Base-by-base conservation (phyloP, 768 basidiomycete species). In the Russula dissimulans region DNA sequence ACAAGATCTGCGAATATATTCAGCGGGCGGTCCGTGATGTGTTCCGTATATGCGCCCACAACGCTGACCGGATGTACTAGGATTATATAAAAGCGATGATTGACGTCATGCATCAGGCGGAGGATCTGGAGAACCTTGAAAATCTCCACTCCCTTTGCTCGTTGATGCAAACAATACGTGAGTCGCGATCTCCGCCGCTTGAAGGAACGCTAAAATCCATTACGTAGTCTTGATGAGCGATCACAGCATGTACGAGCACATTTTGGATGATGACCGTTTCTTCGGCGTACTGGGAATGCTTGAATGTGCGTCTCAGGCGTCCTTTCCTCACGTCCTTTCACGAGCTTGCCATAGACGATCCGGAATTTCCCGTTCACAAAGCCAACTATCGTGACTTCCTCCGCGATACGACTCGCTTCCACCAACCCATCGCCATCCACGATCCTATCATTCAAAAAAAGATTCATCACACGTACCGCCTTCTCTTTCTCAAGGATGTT, bases 401-500 rank as follows among this genome's bases (percentile, higher is more conserved):
- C 41, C 79, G 84, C 54, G 80, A 88, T 66, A 85, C 83, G 10
- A 80, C 89, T n/a, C 84, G 81, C 57, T 97, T 91, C 74, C 89
- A 91, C 68, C 85, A 95, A 72, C 93, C 95, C 47, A 85, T 98
- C 64, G 79, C 82, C 34, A 88, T 98, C 69, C 81, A 81, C 45
- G 91, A 95, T 66, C 73, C 79, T 18, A 65, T 71, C 46, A 86
- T 97, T 47, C 86, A 88, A 67, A 81, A 81, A 59, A 97, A 97
- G 74, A 88, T 98, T 31, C 95, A 97, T 73, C 93, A 97, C 69
- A 97, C 94, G 3, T 97, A 97, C 71, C 91, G 97, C 18, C 81
- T 99, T 7, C 92, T 93, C 69, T 98, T 93, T 74, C 86, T 99
- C 68, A 98, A 97, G 72, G 97, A 99, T 71, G 95, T 99, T 60